Conservation (phyloP, 805 yeast species). For the Candida ficus region DNA sequence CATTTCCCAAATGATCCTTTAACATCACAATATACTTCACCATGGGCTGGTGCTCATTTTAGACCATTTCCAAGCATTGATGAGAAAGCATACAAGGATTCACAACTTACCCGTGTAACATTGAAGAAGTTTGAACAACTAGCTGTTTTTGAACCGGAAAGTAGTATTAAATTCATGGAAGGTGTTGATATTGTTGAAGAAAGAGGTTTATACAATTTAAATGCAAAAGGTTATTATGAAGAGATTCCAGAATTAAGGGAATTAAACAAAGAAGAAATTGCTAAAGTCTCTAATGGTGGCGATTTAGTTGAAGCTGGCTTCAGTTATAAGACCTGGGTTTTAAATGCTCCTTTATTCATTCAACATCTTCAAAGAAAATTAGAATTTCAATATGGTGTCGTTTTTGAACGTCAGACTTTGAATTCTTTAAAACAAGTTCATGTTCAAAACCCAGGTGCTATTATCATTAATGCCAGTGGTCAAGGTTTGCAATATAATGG, state of each 20-base stretch:
- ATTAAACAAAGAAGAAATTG: slow-evolving; percentile 8
- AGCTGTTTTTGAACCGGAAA: slow-evolving; percentile 41
- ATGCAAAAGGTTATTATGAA: slow-evolving; percentile 20
- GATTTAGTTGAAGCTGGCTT: slow-evolving; percentile 37
- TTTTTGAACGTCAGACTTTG: slow-evolving; percentile 33
- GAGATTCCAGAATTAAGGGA: slow-evolving; percentile 22
- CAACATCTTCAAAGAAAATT: slow-evolving; percentile 39
- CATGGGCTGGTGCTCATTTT: slow-evolving; percentile 80
- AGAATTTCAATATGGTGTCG: slow-evolving; percentile 24
- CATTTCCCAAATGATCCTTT: slow-evolving; percentile 39
- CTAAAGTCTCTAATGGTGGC: slow-evolving; percentile 31
- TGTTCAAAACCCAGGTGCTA: slow-evolving; percentile 24
- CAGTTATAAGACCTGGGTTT: slow-evolving; percentile 51
- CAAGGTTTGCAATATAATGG: slow-evolving; percentile 55
- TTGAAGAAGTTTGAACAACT: slow-evolving; percentile 38
- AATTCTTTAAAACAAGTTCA: slow-evolving; percentile 38
- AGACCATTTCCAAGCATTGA: slow-evolving; percentile 59
- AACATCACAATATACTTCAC: slow-evolving; percentile 47
- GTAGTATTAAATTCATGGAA: slow-evolving; percentile 44
- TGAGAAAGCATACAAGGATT: slow-evolving; percentile 39
- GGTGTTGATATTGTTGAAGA: slow-evolving; percentile 54
- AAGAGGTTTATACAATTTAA: slow-evolving; percentile 14
- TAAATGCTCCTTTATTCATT: slow-evolving; percentile 56
- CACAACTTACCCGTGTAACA: slow-evolving; percentile 45
- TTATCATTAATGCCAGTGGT: slow-evolving; percentile 58